These are phyloP conservation scores for Mikania micrantha DNA, from an alignment of 129 eudicot species.

Conservation along the genomic window DNA sequence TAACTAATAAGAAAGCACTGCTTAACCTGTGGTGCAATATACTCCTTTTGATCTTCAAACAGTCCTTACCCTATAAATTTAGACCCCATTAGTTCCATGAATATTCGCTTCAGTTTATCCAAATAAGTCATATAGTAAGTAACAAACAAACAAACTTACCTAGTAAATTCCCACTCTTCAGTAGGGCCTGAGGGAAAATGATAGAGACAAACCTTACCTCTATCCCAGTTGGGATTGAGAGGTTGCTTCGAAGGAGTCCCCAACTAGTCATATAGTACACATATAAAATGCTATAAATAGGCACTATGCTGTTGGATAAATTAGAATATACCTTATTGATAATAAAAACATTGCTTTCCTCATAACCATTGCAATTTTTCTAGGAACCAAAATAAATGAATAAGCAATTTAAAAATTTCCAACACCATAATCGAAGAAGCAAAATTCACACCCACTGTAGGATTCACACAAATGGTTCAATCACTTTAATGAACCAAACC, in stretches of 20 bases:
- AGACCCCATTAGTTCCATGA: background rate
- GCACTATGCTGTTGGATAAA: background rate
- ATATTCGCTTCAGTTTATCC: background rate
- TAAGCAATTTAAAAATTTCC: no score
- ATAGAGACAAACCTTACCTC: no score
- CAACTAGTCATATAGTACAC: no score
- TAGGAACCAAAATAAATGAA: no score
- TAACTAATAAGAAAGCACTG: background rate
- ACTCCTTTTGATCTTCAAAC: background rate
- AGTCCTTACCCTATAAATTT: background rate
- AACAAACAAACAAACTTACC: no score
- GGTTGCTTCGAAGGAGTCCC: no score
- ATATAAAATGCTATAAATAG: background rate
- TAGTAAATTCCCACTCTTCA: no score
- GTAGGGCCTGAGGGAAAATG: no score
- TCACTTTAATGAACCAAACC: background rate
- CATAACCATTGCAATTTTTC: background rate
- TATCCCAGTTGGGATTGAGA: no score
- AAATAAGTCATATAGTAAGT: no score
- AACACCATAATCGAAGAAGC: background rate
- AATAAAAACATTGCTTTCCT: background rate
- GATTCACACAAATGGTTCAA: background rate
- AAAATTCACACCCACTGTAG: background rate
- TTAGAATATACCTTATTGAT: background rate
- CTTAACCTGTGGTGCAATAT: background rate